Evolutionary conservation across 768 basidiomycete genomes (phyloP).

Genomic region (Gymnopilus junonius): DNA sequence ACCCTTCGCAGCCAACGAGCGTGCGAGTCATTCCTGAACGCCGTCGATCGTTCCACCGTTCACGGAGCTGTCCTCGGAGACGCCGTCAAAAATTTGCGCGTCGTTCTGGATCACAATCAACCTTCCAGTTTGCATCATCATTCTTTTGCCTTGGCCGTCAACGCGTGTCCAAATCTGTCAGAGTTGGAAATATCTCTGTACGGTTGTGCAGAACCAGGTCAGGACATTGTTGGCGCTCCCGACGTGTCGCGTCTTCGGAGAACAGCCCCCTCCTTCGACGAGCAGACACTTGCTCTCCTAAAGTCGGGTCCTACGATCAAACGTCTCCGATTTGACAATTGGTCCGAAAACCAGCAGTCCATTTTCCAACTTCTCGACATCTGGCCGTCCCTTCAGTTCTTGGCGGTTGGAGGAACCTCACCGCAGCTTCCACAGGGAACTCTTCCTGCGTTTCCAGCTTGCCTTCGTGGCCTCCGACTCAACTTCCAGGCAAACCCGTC

Average conservation of each 20-base stretch:
- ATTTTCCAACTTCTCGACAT: conserved; percentile 66
- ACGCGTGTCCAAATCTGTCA: conserved; percentile 61
- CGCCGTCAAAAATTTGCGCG: conserved; percentile 56
- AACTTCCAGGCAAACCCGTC: conserved; percentile 70
- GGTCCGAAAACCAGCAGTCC: conserved; percentile 64
- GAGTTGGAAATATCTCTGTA: conserved; percentile 63
- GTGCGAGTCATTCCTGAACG: conserved; percentile 55
- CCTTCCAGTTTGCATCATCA: conserved; percentile 57
- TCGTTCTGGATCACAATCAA: conserved; percentile 71
- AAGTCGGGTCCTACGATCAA: conserved; percentile 57
- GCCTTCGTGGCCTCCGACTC: conserved; percentile 58
- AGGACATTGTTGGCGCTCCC: conserved; percentile 53
- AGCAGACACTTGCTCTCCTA: conserved; percentile 53
- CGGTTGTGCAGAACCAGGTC: conserved; percentile 55
- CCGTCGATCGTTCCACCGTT: conserved; percentile 49
- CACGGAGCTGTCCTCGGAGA: conserved; percentile 56
- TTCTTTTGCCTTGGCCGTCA: conserved; percentile 62
- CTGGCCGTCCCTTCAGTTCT: conserved; percentile 60
- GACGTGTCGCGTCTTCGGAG: conserved; percentile 51
- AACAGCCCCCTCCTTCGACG: conserved; percentile 58
- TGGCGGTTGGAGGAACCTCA: conserved; percentile 62
- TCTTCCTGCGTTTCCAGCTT: conserved; percentile 47
- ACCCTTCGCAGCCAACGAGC: conserved; percentile 56
- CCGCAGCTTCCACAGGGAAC: conserved; percentile 52
- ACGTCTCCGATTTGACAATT: conserved; percentile 67